Base-by-base conservation (phyloP, 148 eudicot species). In the Beta vulgaris region DNA sequence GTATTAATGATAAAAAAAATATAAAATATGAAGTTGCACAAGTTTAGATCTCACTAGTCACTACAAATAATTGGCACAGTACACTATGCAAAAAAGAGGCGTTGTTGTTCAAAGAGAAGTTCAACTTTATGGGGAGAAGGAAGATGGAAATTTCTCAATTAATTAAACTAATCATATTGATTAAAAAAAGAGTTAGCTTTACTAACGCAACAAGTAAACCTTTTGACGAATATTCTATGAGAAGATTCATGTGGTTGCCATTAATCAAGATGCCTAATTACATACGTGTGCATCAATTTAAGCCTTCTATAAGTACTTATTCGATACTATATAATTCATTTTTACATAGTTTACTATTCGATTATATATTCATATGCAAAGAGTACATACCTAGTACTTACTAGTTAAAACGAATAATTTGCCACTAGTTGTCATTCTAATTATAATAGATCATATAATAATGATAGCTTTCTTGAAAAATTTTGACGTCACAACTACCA, bases 111-210 rank as follows among this genome's bases (percentile, higher is more conserved):
- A 2, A 54, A 21, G 25, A 68, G 15, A 55, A 21, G 37, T 23
- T 23, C 7, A 25, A 28, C 44, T 76, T 58, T 68, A 14, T 58
- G 35, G 28, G 75, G 43, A 48, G 80, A 63, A 71, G 19, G 54
- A 61, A 11, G 69, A 25, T 71, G 80, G 76, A 71, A 77, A 37
- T 49, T 77, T 77, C 75, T 12, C 10, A 13, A 71, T 70, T 35
- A 25, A 11, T 2, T 37, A 37, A 42, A 14, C 23, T 36, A 25
- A 54, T 36, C 12, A 51, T 23, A 51, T 59, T 36, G 39, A 37
- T 7, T 13, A 59, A 25, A 14, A 36, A n/a, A 16, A 21, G 37
- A 40, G 37, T 67, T 37, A 55, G 48, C 13, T 3, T 34, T 32
- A 39, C 23, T 31, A 32, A 1, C 15, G 32, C 28, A 23, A 57